These are phyloP conservation scores for Mercurialis annua DNA, from an alignment of 345 rosid species.

Conservation along the genomic window DNA sequence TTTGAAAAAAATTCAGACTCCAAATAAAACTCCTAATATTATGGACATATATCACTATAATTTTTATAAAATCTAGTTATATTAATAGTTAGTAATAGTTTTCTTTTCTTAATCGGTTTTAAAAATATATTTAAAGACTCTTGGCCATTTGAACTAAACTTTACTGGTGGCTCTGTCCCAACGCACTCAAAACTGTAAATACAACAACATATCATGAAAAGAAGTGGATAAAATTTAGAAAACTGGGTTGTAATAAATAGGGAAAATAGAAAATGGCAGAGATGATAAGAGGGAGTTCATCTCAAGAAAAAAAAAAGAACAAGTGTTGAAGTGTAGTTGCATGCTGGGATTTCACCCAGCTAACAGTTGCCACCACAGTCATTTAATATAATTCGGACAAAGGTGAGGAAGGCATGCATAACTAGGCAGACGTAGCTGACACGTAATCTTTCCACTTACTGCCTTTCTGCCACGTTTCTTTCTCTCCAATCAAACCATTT, in stretches of 20 bases:
- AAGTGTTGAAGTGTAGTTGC: conserved; percentile 22
- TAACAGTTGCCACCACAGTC: too few species aligned
- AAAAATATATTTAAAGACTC: too few species aligned
- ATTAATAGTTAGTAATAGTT: too few species aligned
- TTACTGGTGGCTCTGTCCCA: conserved; percentile 17
- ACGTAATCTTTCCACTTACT: conserved; percentile 34
- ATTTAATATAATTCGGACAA: too few species aligned
- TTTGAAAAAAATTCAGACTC: background rate
- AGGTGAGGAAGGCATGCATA: conserved; percentile 30
- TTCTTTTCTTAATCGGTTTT: too few species aligned
- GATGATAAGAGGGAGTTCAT: conserved; percentile 23
- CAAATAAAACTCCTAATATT: background rate
- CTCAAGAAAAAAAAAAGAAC: conserved; percentile 15
- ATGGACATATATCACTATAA: background rate
- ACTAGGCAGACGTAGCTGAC: conserved; percentile 32
- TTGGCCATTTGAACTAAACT: too few species aligned
- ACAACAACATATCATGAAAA: background rate
- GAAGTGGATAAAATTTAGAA: too few species aligned
- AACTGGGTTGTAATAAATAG: too few species aligned
- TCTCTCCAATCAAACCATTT: too few species aligned
- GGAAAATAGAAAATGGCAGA: too few species aligned
- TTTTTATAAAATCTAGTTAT: too few species aligned
- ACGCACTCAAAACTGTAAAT: conserved; percentile 1
- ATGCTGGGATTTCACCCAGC: background rate
- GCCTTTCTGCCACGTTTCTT: conserved; percentile 36